These are phyloP conservation scores for Ceratocystis cacaofunesta DNA, from an alignment of 2,329 filamentous ascomycete species.

Conservation along the genomic window DNA sequence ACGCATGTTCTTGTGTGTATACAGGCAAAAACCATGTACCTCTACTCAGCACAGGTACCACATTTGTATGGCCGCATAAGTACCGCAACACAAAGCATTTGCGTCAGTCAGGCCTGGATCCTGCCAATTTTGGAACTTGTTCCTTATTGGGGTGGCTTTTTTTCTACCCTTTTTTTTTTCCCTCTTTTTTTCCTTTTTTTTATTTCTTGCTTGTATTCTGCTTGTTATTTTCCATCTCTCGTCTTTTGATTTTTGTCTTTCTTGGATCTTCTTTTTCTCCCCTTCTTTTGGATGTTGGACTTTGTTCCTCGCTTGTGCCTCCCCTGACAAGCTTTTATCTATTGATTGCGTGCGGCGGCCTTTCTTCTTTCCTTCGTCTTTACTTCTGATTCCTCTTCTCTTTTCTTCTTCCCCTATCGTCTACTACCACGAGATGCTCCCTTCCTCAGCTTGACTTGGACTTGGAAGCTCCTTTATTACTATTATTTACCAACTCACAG, in stretches of 20 bases:
- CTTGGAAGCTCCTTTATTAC: not conserved
- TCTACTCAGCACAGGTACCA: not conserved
- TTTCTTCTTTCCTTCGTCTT: conserved; percentile 4
- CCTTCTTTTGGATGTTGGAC: not conserved
- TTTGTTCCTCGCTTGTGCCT: conserved; percentile 5
- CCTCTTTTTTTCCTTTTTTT: not conserved
- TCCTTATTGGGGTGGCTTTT: conserved; percentile 11
- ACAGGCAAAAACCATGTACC: not conserved
- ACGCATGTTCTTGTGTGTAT: not conserved
- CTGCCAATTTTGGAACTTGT: not conserved
- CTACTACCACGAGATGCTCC: not conserved
- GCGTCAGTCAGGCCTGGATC: not conserved
- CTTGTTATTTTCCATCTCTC: too few species aligned
- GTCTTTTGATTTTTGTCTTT: not conserved
- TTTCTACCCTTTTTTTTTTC: not conserved
- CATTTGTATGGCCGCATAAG: not conserved
- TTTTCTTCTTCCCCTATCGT: not conserved
- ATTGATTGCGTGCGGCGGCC: not conserved
- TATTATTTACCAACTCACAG: not conserved
- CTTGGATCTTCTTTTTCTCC: conserved; percentile 5
- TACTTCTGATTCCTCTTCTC: not conserved
- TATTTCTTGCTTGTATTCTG: not conserved
- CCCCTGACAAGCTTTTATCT: not conserved
- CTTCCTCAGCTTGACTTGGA: not conserved
- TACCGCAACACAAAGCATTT: not conserved